Evolutionary conservation across 305 asterid species (phyloP).

Genomic region (Lippia alba): DNA sequence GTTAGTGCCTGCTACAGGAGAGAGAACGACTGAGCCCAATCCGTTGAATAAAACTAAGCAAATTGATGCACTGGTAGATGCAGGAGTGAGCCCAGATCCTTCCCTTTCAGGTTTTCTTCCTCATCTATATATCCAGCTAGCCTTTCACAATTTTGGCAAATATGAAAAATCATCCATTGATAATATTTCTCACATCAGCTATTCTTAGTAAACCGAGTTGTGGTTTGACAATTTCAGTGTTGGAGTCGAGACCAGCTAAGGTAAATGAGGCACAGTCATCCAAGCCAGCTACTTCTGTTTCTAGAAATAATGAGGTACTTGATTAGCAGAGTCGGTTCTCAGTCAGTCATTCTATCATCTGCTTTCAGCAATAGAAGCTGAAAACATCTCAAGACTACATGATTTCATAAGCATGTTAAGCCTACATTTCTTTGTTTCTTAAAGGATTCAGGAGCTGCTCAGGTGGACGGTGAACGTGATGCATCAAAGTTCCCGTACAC

Average conservation of each 20-base stretch:
- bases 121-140: constrained; percentile 25
- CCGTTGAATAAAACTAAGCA: constrained; percentile 39
- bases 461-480: constrained; percentile 49
- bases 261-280: constrained; percentile 38
- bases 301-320: constrained; percentile 58
- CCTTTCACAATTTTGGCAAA: constrained; percentile 1
- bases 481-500: constrained; percentile 27
- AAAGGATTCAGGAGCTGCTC: constrained; percentile 52
- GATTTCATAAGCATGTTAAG: constrained; percentile 18
- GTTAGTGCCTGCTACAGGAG: constrained; percentile 36
- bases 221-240: constrained; percentile 45
- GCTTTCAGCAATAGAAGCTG: constrained; percentile 1
- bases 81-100: constrained; percentile 49
- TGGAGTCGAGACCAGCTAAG: constrained; percentile 48
- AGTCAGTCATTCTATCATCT: constrained; percentile 17
- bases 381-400: neutral
- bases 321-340: neutral
- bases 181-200: constrained; percentile 12
- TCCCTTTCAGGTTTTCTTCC: constrained; percentile 49
- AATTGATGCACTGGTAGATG: constrained; percentile 45
- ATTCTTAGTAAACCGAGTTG: constrained; percentile 24
- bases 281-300: constrained; percentile 40
- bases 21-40: constrained; percentile 41
- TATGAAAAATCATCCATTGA: constrained; percentile 18
- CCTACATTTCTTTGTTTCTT: constrained; percentile 17